Conservation (phyloP, 768 basidiomycete genomes). For the Imleria badia region DNA sequence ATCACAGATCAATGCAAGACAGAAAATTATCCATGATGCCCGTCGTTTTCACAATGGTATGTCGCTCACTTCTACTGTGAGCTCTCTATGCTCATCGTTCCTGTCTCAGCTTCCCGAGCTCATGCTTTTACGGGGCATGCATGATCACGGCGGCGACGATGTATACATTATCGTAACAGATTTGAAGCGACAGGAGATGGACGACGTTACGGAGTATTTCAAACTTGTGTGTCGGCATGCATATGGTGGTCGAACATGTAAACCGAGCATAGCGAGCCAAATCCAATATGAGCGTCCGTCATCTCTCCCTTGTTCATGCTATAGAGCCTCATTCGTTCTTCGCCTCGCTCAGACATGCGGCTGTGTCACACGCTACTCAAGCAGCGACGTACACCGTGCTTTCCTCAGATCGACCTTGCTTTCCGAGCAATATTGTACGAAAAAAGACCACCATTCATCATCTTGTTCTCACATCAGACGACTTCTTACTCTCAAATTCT, state of each 20-base stretch:
- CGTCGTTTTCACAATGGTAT: constrained; percentile 78
- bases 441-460: constrained; percentile 72
- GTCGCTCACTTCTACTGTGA: constrained; percentile 10
- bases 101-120: constrained; percentile 65
- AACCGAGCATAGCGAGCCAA: constrained; percentile 63
- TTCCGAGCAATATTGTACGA: constrained; percentile 75
- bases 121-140: constrained; percentile 79
- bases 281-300: constrained; percentile 72
- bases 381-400: constrained; percentile 74
- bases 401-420: constrained; percentile 78
- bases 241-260: constrained; percentile 57
- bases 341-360: constrained; percentile 51
- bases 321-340: constrained; percentile 5
- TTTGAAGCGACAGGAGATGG: constrained; percentile 77
- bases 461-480: constrained; percentile 77
- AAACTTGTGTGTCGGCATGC: constrained; percentile 68
- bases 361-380: constrained; percentile 64
- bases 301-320: neutral
- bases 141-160: constrained; percentile 76
- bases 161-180: constrained; percentile 79
- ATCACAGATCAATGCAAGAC: constrained; percentile 74
- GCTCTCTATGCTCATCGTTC: neutral
- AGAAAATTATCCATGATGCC: constrained; percentile 75
- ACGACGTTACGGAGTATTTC: constrained; percentile 76
- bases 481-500: constrained; percentile 81